Evolutionary conservation across 2,329 filamentous ascomycete genomes (phyloP).

Genomic region (Sporothrix phasma): DNA sequence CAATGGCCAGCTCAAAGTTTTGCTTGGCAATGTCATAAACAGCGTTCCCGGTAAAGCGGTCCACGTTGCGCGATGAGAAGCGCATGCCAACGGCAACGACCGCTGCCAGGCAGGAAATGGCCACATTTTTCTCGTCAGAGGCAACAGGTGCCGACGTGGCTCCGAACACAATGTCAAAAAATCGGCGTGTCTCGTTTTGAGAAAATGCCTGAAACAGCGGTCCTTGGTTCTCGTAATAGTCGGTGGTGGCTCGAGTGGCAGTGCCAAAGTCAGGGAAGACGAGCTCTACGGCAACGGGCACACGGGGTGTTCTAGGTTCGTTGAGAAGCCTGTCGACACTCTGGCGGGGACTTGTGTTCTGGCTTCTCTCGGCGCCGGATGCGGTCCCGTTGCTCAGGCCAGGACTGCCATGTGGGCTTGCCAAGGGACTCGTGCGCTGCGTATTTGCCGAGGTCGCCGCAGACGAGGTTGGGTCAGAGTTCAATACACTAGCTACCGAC

Average conservation of each 20-base stretch:
- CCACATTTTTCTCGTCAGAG: constrained; percentile 15
- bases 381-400: not conserved
- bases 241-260: constrained; percentile 19
- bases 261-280: constrained; percentile 19
- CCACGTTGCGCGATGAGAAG: constrained; percentile 20
- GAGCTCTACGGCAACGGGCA: constrained; percentile 14
- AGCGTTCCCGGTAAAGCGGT: constrained; percentile 10
- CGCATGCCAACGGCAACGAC: constrained; percentile 25
- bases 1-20: constrained; percentile 23
- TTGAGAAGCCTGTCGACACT: not conserved
- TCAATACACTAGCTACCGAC: not conserved
- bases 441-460: not conserved
- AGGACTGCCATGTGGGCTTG: not conserved
- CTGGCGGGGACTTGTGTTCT: not conserved
- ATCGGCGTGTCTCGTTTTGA: constrained; percentile 18
- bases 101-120: constrained; percentile 22
- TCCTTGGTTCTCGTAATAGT: constrained; percentile 23
- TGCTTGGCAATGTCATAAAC: constrained; percentile 24
- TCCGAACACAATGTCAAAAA: constrained; percentile 19
- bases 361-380: not conserved
- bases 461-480: not conserved
- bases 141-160: not conserved
- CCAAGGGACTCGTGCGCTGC: not conserved
- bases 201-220: constrained; percentile 26
- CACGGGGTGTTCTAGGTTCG: not conserved